Base-by-base conservation (phyloP, 257 asterid genomes). In the Leonotis leonurus region DNA sequence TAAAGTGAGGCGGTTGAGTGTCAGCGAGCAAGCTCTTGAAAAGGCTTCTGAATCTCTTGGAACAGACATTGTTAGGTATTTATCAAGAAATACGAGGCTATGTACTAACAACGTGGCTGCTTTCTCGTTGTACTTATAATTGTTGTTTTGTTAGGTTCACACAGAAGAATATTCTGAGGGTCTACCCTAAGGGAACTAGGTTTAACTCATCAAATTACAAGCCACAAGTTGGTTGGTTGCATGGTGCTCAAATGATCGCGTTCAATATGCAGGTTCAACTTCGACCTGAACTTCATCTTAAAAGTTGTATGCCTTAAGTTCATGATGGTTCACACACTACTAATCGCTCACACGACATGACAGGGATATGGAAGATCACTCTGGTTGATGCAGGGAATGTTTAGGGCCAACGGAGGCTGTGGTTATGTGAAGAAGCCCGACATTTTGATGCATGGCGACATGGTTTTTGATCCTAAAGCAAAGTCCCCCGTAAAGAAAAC, bases 161-260 rank as follows among this genome's bases (percentile, higher is more conserved):
- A 12, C 94, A 84, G 73, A 82, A 69, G 70, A 89, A 89, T 60
- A 78, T 89, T 56, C 84, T 89, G 21, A 67, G 96, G 71, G 86
- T 89, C 57, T 89, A 84, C 70, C 97, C 97, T 12, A 86, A 86
- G 75, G 97, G 97, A 59, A 89, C 83, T 49, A 79, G 95, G 32
- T 74, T 89, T 51, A 80, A 71, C 78, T 89, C 97, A 14, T 89
- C 97, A 54, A 89, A 89, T 67, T 89, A 78, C 81, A 86, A 86
- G 73, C 95, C 97, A 30, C 83, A 82, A 60, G 60, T 84, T 37
- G 95, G 89, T 32, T 89, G 97, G 97, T 75, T 86, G 79, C 97
- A 86, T 24, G 97, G 97, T 58, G 97, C 97, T 77, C 97, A 89
- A 70, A 89, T 89, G 97, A 85, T 89, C 64, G 96, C 96, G 16